Evolutionary conservation across 495 filamentous ascomycete species (phyloP).

Genomic region (Penicillium argentinense): DNA sequence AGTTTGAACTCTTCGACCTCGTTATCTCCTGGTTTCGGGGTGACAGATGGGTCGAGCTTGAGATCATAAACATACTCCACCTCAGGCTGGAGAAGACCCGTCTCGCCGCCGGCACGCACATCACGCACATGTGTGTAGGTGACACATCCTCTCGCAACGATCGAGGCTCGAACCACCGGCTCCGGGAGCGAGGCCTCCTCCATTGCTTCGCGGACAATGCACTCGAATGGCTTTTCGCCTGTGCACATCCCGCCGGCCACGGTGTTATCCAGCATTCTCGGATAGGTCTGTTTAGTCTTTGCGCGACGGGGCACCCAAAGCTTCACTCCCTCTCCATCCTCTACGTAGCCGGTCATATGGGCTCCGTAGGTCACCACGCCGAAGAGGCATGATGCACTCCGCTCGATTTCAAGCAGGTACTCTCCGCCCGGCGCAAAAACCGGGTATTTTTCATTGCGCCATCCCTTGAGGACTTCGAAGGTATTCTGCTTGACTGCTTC

Average conservation of each 20-base stretch:
- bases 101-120: slow-evolving; percentile 76
- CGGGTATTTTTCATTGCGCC: slow-evolving; percentile 87
- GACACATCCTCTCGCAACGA: slow-evolving; percentile 63
- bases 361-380: slow-evolving; percentile 87
- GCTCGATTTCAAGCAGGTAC: slow-evolving; percentile 75
- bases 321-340: slow-evolving; percentile 60
- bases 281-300: slow-evolving; percentile 77
- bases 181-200: slow-evolving; percentile 89
- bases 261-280: slow-evolving; percentile 87
- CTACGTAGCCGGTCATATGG: slow-evolving; percentile 79
- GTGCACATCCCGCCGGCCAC: slow-evolving; percentile 88
- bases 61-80: slow-evolving; percentile 91
- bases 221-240: slow-evolving; percentile 72
- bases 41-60: slow-evolving; percentile 65
- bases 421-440: slow-evolving; percentile 67
- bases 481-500: slow-evolving; percentile 61
- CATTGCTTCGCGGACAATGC: slow-evolving; percentile 77
- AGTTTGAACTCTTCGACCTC: slow-evolving; percentile 88
- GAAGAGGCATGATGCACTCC: slow-evolving; percentile 75
- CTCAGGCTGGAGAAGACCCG: slow-evolving; percentile 86
- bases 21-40: slow-evolving; percentile 73
- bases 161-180: slow-evolving; percentile 58
- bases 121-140: slow-evolving; percentile 86
- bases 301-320: slow-evolving; percentile 84
- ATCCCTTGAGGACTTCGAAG: slow-evolving; percentile 76